Percentiles rank a stretch among this genome's conserved stretches.
Evolutionary conservation across 139 green algal species (phyloP).

Genomic region (Marvania coccoides): DNA sequence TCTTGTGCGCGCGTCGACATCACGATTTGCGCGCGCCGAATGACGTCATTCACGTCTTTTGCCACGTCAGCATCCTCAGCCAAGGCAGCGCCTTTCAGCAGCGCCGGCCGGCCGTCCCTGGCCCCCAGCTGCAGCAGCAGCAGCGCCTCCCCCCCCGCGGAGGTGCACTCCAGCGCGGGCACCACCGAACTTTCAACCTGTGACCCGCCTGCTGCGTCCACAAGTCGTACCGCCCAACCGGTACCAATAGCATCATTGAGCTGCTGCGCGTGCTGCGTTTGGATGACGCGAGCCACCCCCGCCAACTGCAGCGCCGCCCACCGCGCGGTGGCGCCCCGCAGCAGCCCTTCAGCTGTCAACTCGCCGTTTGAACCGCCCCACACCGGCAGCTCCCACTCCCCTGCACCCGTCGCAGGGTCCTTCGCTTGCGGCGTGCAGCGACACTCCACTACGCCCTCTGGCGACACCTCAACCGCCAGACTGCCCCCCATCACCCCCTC

Average conservation of each 20-base stretch:
- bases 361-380: too few relatives aligned
- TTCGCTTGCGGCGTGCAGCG: too few relatives aligned
- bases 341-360: not conserved
- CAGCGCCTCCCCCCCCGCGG: not conserved
- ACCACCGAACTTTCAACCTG: not conserved
- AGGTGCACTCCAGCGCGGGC: not conserved
- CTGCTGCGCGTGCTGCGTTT: not conserved
- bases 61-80: not conserved
- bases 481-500: too few relatives aligned
- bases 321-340: not conserved
- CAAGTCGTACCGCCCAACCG: not conserved
- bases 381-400: too few relatives aligned
- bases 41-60: not conserved
- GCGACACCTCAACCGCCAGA: too few relatives aligned
- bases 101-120: not conserved
- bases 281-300: not conserved
- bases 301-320: not conserved
- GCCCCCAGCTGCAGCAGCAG: not conserved
- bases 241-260: not conserved
- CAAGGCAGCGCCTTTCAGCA: not conserved
- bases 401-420: too few relatives aligned
- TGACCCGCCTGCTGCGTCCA: not conserved
- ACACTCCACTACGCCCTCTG: too few relatives aligned
- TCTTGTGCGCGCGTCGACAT: not conserved
- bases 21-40: not conserved